A percentile compares a stretch with the other conserved stretches of the same genome.
Evolutionary conservation across 1,139 yeast genomes (phyloP).

Genomic region (Sugiyamaella sp.): DNA sequence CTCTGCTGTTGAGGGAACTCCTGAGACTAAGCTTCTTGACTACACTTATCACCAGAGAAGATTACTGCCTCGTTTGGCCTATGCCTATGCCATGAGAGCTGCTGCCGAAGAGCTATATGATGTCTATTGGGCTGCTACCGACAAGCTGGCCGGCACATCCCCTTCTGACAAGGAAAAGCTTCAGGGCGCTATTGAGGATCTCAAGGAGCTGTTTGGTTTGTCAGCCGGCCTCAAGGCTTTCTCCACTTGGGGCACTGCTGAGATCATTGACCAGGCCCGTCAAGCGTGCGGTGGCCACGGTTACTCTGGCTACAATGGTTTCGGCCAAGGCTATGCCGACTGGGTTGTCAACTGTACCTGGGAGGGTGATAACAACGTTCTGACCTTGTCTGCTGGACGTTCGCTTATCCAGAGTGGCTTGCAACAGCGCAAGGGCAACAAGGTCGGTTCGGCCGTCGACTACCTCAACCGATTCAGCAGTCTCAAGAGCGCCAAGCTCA

Average conservation of each 20-base stretch:
- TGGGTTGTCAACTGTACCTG: conserved; percentile 98
- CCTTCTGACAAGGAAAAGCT: conserved; percentile 41
- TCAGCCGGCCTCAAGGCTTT: conserved; percentile 91
- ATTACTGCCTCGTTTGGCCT: conserved; percentile 76
- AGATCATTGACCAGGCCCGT: conserved; percentile 81
- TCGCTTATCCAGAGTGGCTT: conserved; percentile 44
- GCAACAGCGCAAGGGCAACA: conserved; percentile 38
- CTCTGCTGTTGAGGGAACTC: conserved; percentile 48
- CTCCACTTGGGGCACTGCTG: conserved; percentile 82
- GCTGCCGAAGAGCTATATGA: conserved; percentile 67
- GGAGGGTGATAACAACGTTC: conserved; percentile 94
- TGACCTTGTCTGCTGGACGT: conserved; percentile 78
- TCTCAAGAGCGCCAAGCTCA: conserved; percentile 33
- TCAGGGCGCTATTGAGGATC: conserved; percentile 54
- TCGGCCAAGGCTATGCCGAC: conserved; percentile 85
- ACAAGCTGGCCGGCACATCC: conserved; percentile 49
- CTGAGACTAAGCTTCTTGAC: conserved; percentile 58
- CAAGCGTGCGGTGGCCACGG: conserved; percentile 99
- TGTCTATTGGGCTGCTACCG: conserved; percentile 56
- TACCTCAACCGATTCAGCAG: conserved; percentile 37
- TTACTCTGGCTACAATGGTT: conserved; percentile 85
- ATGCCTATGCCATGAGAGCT: conserved; percentile 75
- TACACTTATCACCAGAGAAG: conserved; percentile 88
- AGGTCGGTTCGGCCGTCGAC: conserved; percentile 39
- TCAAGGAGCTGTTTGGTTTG: conserved; percentile 79